Evolutionary conservation across 805 yeast genomes (phyloP).

Genomic region (Sungouiella thailandica): DNA sequence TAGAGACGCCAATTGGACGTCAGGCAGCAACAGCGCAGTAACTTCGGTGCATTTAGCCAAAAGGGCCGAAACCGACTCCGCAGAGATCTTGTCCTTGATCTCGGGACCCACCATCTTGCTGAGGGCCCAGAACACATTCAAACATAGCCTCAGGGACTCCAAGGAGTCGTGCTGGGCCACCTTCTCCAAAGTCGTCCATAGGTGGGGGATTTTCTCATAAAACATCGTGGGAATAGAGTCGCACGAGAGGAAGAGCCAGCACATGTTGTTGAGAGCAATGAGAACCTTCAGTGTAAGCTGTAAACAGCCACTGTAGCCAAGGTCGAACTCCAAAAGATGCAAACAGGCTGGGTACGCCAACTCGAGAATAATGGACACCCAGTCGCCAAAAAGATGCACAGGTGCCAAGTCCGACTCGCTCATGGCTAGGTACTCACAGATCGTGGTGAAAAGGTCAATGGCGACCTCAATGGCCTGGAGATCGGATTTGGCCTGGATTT

Average conservation of each 20-base stretch:
- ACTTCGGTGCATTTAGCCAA: slow-evolving; percentile 16
- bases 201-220: slow-evolving; percentile 22
- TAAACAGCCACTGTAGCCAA: slow-evolving; percentile 17
- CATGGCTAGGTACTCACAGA: slow-evolving; percentile 53
- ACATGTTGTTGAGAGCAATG: slow-evolving; percentile 65
- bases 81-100: slow-evolving; percentile 20
- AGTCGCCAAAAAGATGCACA: slow-evolving; percentile 15
- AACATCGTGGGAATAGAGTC: slow-evolving; percentile 34
- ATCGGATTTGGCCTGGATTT: slow-evolving; percentile 43
- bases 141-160: slow-evolving; percentile 25
- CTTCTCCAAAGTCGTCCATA: slow-evolving; percentile 27
- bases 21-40: slow-evolving; percentile 6
- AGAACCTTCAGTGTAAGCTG: slow-evolving; percentile 51
- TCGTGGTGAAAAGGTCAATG: slow-evolving; percentile 71
- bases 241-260: slow-evolving; percentile 48
- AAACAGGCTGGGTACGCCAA: slow-evolving; percentile 27
- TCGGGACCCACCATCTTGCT: slow-evolving; percentile 33
- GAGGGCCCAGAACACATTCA: slow-evolving; percentile 36
- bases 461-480: slow-evolving; percentile 65
- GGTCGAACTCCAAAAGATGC: slow-evolving; percentile 37
- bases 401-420: slow-evolving; percentile 22
- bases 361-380: slow-evolving; percentile 17
- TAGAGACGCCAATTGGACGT: slow-evolving; percentile 15
- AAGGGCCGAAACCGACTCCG: slow-evolving; percentile 22
- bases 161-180: slow-evolving; percentile 13